Evolutionary conservation across 441 rosid genomes (phyloP), one percentile per base, ranked within the genome.

Genomic region (Omphalea diandra): DNA sequence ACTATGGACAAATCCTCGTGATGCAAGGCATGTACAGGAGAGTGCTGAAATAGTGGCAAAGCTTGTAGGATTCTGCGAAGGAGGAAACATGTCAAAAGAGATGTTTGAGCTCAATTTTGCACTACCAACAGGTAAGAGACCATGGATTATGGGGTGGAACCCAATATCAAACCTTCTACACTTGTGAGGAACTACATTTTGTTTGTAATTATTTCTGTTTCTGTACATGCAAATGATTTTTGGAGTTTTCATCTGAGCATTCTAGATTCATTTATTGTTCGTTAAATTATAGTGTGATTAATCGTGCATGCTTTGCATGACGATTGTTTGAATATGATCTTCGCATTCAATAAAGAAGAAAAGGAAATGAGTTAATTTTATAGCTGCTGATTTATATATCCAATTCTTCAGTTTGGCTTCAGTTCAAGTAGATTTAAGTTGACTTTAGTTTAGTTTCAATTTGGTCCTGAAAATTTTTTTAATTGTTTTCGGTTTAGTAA

Each of bases 71-170:
- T 88, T 93, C 80, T 82, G 91, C n/a, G 97, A 85, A 81, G 82
- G 93, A 26, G 98, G 96, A 3, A 89, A 85, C 79, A 82, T 93
- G 79, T 84, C 98, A 15, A 96, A 91, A 80, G 98, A 91, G 85
- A 96, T 96, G 99, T 96, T 96, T 76, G 98, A 96, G 80, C 94
- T 96, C 70, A 96, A 96, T 67, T 91, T 96, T 64, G 94, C 91
- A 0, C 71, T 84, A 52, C 98, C 99, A 47, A 69, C 90, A 0
- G 98, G 90, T 49, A 96, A 80, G 79, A 90, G 95, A 72, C 85
- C 94, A 5, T 93, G 99, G 99, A 82, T 84, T 38, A 86, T 84
- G 81, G 97, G 94, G 40, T 95, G 99, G 99, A 88, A 93, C 82
- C 92, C 75, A 64, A 88, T 96, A 65, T 89, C 99, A 61, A 87